Evolutionary conservation across 805 yeast species (phyloP).

Genomic region (Candida pseudofarinosa): DNA sequence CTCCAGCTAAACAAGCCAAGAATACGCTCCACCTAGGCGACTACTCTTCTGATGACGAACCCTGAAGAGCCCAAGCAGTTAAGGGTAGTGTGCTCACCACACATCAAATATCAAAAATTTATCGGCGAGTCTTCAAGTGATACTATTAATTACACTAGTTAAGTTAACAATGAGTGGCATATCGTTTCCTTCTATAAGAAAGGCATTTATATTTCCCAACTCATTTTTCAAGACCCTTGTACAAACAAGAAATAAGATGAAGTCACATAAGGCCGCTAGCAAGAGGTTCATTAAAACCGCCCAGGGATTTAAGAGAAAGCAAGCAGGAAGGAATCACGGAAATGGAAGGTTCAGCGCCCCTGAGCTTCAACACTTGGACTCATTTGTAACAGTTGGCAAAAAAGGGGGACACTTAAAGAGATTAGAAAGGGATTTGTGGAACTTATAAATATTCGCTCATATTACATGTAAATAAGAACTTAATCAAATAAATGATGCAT

Average conservation of each 20-base stretch:
- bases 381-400: slow-evolving; percentile 49
- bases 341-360: slow-evolving; percentile 81
- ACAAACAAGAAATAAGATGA: slow-evolving; percentile 48
- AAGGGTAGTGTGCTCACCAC: neutral
- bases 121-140: neutral
- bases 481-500: slow-evolving; percentile 4
- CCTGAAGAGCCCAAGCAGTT: slow-evolving; percentile 1
- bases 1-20: neutral
- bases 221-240: slow-evolving; percentile 20
- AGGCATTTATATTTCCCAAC: neutral
- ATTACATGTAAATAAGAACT: slow-evolving; percentile 4
- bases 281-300: slow-evolving; percentile 82
- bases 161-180: slow-evolving; percentile 4
- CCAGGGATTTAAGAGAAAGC: slow-evolving; percentile 49
- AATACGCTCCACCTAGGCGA: neutral
- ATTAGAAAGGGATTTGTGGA: slow-evolving; percentile 30
- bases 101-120: neutral
- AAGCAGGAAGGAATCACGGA: slow-evolving; percentile 89
- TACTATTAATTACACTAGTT: neutral
- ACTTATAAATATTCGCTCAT: slow-evolving; percentile 1
- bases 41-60: slow-evolving; percentile 11
- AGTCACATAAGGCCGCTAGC: slow-evolving; percentile 83
- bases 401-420: slow-evolving; percentile 57
- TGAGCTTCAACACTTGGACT: slow-evolving; percentile 55
- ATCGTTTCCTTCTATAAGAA: slow-evolving; percentile 1